phyloP scores from a whole-genome alignment of 2,329 filamentous ascomycete species.

The Bipolaris victoriae region DNA sequence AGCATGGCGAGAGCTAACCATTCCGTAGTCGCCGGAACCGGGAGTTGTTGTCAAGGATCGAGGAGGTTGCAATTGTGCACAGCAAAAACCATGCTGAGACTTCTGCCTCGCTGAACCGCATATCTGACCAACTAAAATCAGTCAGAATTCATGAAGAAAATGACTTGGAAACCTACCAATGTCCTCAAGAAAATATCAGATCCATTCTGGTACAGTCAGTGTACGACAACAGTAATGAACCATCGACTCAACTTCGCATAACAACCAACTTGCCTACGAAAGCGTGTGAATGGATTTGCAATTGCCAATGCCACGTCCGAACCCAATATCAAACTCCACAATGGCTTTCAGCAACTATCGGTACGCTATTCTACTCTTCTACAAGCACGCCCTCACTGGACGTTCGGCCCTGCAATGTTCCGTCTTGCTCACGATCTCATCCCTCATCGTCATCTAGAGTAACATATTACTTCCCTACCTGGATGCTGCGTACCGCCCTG shows the following conservation, averaged over 20 bases:
- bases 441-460: background rate
- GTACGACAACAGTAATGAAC: background rate
- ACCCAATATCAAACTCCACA: background rate
- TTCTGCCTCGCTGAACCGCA: background rate
- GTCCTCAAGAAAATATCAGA: background rate
- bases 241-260: background rate
- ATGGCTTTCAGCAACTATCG: background rate
- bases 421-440: background rate
- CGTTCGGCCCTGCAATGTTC: background rate
- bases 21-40: background rate
- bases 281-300: background rate
- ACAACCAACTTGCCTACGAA: background rate
- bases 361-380: background rate
- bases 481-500: background rate
- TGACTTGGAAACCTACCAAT: background rate
- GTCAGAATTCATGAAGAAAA: background rate
- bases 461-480: background rate
- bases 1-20: background rate
- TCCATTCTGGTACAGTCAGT: background rate
- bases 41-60: background rate
- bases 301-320: background rate
- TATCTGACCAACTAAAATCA: background rate
- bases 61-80: background rate
- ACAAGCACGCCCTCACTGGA: background rate
- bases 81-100: background rate